Evolutionary conservation across 495 filamentous ascomycete genomes (phyloP).

Genomic region (Parmelia sp.): DNA sequence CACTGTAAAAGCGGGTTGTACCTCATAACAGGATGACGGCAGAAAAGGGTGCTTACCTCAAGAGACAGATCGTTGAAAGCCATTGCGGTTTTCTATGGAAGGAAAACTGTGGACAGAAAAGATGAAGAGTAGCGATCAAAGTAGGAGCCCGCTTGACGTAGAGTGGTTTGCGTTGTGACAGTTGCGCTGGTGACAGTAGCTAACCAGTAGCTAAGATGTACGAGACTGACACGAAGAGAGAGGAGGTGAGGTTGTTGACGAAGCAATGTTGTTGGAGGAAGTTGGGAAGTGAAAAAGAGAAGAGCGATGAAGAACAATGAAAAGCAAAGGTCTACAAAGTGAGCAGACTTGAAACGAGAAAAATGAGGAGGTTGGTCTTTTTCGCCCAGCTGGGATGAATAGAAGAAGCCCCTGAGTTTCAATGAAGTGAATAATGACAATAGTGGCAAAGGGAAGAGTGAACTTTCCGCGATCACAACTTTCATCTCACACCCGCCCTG

Average conservation of each 20-base stretch:
- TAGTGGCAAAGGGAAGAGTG: neutral
- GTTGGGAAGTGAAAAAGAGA: neutral
- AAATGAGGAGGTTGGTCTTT: conserved; percentile 8
- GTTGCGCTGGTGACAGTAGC: conserved; percentile 1
- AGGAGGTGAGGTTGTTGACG: neutral
- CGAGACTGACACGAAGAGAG: neutral
- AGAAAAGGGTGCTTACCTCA: neutral
- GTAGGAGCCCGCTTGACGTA: neutral
- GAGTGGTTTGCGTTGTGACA: neutral
- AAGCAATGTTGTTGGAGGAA: neutral
- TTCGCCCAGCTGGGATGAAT: neutral
- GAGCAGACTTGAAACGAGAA: neutral
- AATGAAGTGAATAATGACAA: neutral
- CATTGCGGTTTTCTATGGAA: conserved; percentile 6
- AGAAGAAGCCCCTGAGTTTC: conserved; percentile 10
- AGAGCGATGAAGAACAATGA: conserved; percentile 1
- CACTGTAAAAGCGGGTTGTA: neutral
- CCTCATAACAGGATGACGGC: neutral
- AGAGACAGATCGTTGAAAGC: conserved; percentile 10
- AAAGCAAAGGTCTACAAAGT: neutral
- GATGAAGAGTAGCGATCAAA: neutral
- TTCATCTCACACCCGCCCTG: neutral
- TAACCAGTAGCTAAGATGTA: neutral
- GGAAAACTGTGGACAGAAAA: neutral
- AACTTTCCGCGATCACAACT: neutral